Conservation (phyloP, 1,139 yeast species). For the Arxiozyma bovina region DNA sequence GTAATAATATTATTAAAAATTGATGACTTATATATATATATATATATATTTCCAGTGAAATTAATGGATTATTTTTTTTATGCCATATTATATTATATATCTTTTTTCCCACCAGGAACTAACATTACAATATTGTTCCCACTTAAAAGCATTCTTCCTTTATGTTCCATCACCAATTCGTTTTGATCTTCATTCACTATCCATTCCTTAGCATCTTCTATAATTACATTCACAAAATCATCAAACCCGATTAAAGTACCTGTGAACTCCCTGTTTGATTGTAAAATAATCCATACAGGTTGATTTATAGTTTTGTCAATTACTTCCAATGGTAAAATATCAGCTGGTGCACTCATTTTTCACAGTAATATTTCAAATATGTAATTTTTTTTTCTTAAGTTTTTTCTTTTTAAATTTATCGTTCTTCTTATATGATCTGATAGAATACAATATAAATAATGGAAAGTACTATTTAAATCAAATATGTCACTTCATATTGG, state of each 20-base stretch:
- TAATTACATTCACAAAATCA: constrained; percentile 87
- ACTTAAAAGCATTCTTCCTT: constrained; percentile 61
- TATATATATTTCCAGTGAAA: no score
- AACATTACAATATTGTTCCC: constrained; percentile 87
- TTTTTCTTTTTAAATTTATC: not conserved
- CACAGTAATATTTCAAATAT: not conserved
- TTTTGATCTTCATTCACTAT: constrained; percentile 29
- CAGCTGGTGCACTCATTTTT: constrained; percentile 11
- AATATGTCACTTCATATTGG: no score
- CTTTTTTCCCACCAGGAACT: constrained; percentile 39
- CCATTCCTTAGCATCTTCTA: constrained; percentile 68
- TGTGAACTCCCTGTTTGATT: constrained; percentile 66
- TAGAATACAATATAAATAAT: no score
- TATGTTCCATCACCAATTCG: constrained; percentile 36
- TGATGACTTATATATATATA: no score
- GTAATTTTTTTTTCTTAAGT: not conserved
- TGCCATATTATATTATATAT: constrained; percentile 2
- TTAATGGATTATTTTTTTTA: no score
- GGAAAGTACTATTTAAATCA: no score
- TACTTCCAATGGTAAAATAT: constrained; percentile 62
- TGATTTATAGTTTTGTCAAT: constrained; percentile 85
- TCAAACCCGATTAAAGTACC: constrained; percentile 90
- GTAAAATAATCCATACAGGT: constrained; percentile 51
- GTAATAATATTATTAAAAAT: no score
- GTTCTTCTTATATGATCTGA: no score